These are phyloP conservation scores for Phalaenopsis hybrid DNA, from an alignment of 116 monocot genomes.

Conservation along the genomic window DNA sequence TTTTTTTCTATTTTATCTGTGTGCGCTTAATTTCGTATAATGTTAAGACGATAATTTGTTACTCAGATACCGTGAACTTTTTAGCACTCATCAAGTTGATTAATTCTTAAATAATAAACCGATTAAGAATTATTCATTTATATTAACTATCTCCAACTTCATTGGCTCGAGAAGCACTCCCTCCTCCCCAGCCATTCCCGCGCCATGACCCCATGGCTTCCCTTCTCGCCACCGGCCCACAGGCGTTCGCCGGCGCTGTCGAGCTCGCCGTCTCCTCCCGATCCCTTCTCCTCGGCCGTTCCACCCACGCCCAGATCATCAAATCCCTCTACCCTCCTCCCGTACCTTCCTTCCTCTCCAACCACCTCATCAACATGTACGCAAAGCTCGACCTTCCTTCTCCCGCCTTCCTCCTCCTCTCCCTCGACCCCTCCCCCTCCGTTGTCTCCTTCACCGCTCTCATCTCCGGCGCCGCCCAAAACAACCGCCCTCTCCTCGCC, in stretches of 20 bases:
- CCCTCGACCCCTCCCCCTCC: conserved; percentile 39
- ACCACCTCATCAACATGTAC: conserved; percentile 94
- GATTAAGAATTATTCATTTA: no score
- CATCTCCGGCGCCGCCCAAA: conserved; percentile 63
- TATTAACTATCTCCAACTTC: no score
- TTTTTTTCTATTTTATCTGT: no score
- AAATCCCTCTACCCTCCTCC: conserved; percentile 32
- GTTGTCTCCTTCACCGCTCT: conserved; percentile 76
- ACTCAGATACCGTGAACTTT: no score
- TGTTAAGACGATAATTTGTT: no score
- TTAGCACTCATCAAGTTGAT: no score
- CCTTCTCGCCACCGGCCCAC: conserved; percentile 5
- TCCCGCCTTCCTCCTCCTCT: conserved; percentile 37
- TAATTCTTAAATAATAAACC: no score
- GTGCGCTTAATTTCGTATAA: no score
- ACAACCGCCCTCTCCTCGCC: conserved; percentile 43
- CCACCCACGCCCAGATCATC: conserved; percentile 46
- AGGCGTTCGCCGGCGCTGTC: conserved; percentile 33
- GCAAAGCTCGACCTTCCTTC: conserved; percentile 71
- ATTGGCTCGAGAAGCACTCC: no score
- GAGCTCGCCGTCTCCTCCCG: conserved; percentile 39
- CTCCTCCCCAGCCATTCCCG: not conserved
- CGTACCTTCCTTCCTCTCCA: conserved; percentile 65
- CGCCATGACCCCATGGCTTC: conserved; percentile 14
- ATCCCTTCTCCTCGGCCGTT: conserved; percentile 40